Percentiles rank a stretch among this genome's conserved stretches.
phyloP scores from a whole-genome alignment of 441 rosid species.

The Pelargonium australe region DNA sequence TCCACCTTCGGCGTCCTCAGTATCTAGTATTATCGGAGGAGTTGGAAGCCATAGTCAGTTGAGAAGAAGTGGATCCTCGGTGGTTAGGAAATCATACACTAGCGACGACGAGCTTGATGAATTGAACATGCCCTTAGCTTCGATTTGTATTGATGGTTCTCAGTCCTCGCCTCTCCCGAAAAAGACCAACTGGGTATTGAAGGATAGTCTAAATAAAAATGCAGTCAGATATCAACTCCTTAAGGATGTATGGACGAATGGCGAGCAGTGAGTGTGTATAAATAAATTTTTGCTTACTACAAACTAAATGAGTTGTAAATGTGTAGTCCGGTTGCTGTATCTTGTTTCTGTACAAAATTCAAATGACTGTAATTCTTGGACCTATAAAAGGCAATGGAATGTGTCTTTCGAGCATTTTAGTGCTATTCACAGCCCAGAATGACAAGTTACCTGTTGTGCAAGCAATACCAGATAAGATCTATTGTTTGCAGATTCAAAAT shows the following conservation, averaged over 20 bases:
- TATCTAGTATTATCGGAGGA: constrained; percentile 42
- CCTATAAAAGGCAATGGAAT: too few species aligned
- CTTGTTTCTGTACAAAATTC: not conserved
- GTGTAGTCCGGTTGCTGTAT: not conserved
- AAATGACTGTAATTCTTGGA: too few species aligned
- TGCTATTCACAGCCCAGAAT: too few species aligned
- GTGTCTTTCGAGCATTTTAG: too few species aligned
- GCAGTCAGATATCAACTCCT: constrained; percentile 71
- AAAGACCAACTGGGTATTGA: constrained; percentile 36
- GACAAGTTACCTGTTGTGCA: too few species aligned
- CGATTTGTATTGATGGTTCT: constrained; percentile 35
- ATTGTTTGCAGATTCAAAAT: too few species aligned
- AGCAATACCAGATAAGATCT: too few species aligned
- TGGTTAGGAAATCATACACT: constrained; percentile 62
- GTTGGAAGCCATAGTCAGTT: constrained; percentile 39
- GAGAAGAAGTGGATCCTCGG: constrained; percentile 55
- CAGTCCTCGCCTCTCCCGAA: constrained; percentile 34
- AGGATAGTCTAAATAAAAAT: constrained; percentile 40
- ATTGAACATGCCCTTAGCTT: constrained; percentile 68
- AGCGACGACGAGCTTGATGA: constrained; percentile 93
- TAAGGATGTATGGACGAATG: constrained; percentile 61
- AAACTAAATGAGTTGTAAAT: not conserved
- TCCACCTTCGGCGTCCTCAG: constrained; percentile 56
- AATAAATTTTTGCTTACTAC: not conserved
- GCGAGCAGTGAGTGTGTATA: constrained; percentile 27